Evolutionary conservation across 78 protist species (phyloP).

Genomic region (Dictyostelium firmibasis): DNA sequence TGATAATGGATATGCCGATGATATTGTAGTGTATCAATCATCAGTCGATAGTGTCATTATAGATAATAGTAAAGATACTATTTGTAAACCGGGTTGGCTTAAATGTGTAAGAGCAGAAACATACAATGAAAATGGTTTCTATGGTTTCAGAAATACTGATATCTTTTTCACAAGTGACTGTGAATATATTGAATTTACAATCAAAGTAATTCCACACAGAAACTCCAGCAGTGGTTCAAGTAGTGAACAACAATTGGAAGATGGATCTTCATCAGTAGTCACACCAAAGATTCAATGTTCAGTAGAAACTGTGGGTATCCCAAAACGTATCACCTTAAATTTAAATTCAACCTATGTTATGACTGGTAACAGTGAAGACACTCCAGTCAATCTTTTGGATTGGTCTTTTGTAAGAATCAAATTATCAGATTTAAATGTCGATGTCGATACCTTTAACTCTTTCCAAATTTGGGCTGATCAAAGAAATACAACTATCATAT

Average conservation of each 20-base stretch:
- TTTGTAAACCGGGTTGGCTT: not conserved
- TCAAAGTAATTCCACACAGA: not conserved
- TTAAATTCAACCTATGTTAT: not conserved
- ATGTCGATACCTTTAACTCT: not conserved
- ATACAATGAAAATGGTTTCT: not conserved
- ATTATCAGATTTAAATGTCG: not conserved
- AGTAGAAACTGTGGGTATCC: not conserved
- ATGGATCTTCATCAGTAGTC: not conserved
- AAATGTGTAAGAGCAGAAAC: not conserved
- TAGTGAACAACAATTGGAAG: not conserved
- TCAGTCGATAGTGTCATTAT: not conserved
- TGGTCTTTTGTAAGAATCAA: conserved; percentile 20
- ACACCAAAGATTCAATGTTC: not conserved
- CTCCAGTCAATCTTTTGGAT: not conserved
- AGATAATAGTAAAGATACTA: not conserved
- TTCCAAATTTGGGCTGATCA: not conserved
- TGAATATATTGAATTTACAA: not conserved
- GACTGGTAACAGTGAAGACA: not conserved
- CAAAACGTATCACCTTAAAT: not conserved
- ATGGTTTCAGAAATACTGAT: not conserved
- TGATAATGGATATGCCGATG: not conserved
- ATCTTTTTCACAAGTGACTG: not conserved
- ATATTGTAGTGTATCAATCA: not conserved
- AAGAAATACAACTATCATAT: not conserved
- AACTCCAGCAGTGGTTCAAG: not conserved